A percentile compares a stretch with the other conserved stretches of the same genome.
phyloP scores from a whole-genome alignment of 306 rosid species.

The Hippophae gyantsensis region DNA sequence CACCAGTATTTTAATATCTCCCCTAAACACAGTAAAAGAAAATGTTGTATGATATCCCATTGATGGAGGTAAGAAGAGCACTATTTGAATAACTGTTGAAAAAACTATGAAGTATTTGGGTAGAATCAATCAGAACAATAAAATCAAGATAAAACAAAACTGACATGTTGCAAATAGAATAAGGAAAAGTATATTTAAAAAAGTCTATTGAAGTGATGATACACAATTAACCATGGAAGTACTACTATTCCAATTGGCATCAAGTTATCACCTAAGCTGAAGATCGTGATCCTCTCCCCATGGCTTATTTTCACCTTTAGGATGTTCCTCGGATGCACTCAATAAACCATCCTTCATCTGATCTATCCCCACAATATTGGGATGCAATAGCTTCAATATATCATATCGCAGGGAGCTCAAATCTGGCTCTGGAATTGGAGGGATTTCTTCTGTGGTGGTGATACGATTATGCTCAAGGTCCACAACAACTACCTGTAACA shows the following conservation, averaged over 20 bases:
- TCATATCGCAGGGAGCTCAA: slow-evolving; percentile 65
- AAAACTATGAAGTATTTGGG: no score
- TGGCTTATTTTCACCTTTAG: slow-evolving; percentile 53
- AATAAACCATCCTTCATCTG: slow-evolving; percentile 48
- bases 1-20: no score
- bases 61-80: no score
- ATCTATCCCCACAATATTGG: slow-evolving; percentile 89
- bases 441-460: slow-evolving; percentile 87
- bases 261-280: slow-evolving; percentile 73
- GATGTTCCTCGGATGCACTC: slow-evolving; percentile 42
- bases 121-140: no score
- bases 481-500: slow-evolving; percentile 83
- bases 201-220: no score
- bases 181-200: no score
- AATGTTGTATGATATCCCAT: no score
- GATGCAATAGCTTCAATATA: slow-evolving; percentile 58
- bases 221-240: slow-evolving; percentile 10
- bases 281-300: slow-evolving; percentile 97
- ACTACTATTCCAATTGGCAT: slow-evolving; percentile 20
- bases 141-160: no score
- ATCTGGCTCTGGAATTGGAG: slow-evolving; percentile 95
- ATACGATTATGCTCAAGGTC: slow-evolving; percentile 83
- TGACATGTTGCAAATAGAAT: no score
- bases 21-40: no score
- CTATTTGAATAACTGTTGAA: no score